These are phyloP conservation scores for Onygenales sp. DNA, from an alignment of 2,329 filamentous ascomycete species.

Conservation along the genomic window DNA sequence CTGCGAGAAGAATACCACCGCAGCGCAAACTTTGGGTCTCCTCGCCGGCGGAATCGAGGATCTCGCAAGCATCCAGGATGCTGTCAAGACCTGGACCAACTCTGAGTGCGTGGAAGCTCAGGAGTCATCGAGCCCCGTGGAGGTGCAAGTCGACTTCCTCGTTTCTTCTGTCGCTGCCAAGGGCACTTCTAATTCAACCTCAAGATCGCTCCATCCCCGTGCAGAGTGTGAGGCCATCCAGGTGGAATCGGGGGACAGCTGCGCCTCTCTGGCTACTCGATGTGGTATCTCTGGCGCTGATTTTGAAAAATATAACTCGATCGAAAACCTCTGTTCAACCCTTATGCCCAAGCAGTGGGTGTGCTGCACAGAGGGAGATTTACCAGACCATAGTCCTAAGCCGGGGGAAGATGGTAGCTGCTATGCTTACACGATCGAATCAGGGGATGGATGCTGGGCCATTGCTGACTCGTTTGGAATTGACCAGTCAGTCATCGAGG, in stretches of 20 bases:
- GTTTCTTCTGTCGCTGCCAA: neutral
- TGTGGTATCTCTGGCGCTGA: slow-evolving; percentile 31
- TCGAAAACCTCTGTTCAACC: slow-evolving; percentile 16
- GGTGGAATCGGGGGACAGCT: slow-evolving; percentile 28
- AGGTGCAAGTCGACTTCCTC: neutral
- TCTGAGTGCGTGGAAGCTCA: neutral
- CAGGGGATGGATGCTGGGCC: slow-evolving; percentile 25
- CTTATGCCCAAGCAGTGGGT: slow-evolving; percentile 25
- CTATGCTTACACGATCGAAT: slow-evolving; percentile 23
- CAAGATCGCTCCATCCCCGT: neutral
- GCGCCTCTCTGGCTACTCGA: slow-evolving; percentile 24
- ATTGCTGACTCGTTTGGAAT: slow-evolving; percentile 27
- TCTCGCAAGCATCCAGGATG: slow-evolving; percentile 1
- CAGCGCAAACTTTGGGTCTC: slow-evolving; percentile 3
- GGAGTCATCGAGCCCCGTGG: neutral
- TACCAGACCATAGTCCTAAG: slow-evolving; percentile 27
- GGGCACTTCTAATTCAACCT: neutral
- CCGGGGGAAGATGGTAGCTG: slow-evolving; percentile 30
- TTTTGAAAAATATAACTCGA: slow-evolving; percentile 32
- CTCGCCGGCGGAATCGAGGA: slow-evolving; percentile 1
- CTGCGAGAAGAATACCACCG: neutral
- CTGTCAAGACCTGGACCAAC: neutral
- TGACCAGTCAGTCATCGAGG: slow-evolving; percentile 28
- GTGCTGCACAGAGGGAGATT: slow-evolving; percentile 26
- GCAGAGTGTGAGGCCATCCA: slow-evolving; percentile 12